These are phyloP conservation scores for Discostella stelligera DNA, from an alignment of 352 stramenopile genomes.

Conservation along the genomic window DNA sequence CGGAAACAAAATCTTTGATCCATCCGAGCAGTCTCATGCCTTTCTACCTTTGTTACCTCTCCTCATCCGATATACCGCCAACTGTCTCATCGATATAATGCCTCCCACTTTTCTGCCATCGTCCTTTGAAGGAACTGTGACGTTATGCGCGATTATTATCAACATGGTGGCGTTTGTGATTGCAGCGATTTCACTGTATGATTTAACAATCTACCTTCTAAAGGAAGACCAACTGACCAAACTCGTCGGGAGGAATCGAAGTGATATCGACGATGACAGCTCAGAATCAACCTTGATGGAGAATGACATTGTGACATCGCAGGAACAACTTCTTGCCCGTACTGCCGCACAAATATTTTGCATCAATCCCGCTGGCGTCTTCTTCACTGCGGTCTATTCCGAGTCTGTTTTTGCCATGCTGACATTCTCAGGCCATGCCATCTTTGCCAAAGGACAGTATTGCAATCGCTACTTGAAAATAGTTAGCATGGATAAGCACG, in stretches of 20 bases:
- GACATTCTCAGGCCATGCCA: conserved; percentile 57
- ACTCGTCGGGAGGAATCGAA: conserved; percentile 4
- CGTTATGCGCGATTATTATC: conserved; percentile 52
- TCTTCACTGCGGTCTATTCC: conserved; percentile 81
- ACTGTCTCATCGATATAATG: conserved; percentile 33
- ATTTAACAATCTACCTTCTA: conserved; percentile 57
- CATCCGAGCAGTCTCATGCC: conserved; percentile 74
- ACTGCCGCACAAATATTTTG: conserved; percentile 61
- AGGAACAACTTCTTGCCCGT: conserved; percentile 18
- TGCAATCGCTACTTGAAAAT: conserved; percentile 64
- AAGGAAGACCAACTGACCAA: background rate
- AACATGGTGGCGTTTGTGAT: conserved; percentile 68
- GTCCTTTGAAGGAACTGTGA: conserved; percentile 63
- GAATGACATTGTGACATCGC: conserved; percentile 7
- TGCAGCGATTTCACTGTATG: conserved; percentile 54
- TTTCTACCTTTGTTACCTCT: conserved; percentile 76
- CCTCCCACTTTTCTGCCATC: conserved; percentile 47
- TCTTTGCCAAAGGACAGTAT: conserved; percentile 40
- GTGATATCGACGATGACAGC: background rate
- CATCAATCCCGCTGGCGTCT: conserved; percentile 79
- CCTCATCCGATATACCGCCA: conserved; percentile 52
- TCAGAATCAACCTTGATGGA: background rate
- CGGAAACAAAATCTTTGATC: conserved; percentile 25
- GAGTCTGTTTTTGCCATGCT: conserved; percentile 77
- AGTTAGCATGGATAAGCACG: background rate